Conservation (phyloP, 2,329 filamentous ascomycete species). For the Whalleya microplaca region DNA sequence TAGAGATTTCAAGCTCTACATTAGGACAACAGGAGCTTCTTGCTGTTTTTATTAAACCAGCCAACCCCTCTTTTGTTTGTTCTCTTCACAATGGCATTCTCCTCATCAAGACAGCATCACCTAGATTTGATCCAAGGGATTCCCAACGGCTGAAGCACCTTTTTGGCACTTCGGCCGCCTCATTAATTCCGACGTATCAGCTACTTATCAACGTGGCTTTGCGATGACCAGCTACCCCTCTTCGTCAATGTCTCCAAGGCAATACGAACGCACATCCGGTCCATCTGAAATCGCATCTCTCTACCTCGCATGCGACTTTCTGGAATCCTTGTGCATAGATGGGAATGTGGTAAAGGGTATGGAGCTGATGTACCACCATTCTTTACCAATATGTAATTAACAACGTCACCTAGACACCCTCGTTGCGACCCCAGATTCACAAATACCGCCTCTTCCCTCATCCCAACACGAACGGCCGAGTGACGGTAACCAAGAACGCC, state of each 20-base stretch:
- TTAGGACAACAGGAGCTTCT: constrained; percentile 20
- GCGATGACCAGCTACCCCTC: constrained; percentile 8
- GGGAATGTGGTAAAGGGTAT: constrained; percentile 5
- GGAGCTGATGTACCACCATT: not conserved
- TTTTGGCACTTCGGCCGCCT: not conserved
- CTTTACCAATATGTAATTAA: constrained; percentile 4
- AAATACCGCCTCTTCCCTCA: not conserved
- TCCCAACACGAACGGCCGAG: too few species aligned
- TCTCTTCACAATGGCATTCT: constrained; percentile 14
- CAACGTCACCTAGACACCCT: constrained; percentile 1
- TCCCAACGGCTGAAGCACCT: constrained; percentile 2
- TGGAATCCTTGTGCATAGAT: constrained; percentile 6
- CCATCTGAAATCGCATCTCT: constrained; percentile 2
- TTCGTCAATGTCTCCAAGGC: not conserved
- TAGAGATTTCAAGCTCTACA: too few species aligned
- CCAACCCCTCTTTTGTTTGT: not conserved
- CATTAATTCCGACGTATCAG: not conserved
- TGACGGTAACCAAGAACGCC: not conserved
- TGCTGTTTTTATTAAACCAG: not conserved
- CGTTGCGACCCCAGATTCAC: constrained; percentile 4
- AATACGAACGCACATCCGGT: not conserved
- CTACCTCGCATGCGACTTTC: constrained; percentile 10
- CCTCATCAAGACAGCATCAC: not conserved
- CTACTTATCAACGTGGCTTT: not conserved
- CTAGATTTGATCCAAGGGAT: constrained; percentile 2